phyloP scores from a whole-genome alignment of 305 asterid species.

The Fraxinus velutina region DNA sequence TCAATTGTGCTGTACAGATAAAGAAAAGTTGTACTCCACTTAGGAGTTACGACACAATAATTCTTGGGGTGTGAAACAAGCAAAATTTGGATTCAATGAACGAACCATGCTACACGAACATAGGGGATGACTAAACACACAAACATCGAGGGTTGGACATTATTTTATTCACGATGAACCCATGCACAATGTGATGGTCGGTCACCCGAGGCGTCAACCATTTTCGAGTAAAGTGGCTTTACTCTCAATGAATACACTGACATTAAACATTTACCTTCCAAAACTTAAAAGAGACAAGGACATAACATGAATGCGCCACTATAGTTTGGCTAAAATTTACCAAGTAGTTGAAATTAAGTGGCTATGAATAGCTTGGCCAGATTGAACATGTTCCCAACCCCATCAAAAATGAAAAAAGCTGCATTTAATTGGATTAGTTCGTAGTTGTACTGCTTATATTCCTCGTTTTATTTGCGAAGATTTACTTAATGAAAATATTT shows the following conservation, averaged over 20 bases:
- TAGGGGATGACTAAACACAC: too few relatives aligned
- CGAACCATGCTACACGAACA: too few relatives aligned
- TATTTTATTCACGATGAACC: too few relatives aligned
- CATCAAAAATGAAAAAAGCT: background rate
- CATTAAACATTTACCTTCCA: background rate
- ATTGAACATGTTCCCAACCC: background rate
- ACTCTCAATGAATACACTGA: background rate
- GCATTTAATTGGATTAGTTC: background rate
- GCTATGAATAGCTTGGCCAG: background rate
- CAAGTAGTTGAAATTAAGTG: background rate
- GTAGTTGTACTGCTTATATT: too few relatives aligned
- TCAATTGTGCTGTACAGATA: background rate
- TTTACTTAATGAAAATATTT: background rate
- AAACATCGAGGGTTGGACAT: too few relatives aligned
- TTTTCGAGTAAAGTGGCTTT: too few relatives aligned
- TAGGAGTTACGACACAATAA: constrained; percentile 4
- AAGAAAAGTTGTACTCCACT: background rate
- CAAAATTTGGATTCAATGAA: background rate
- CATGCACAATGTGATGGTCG: too few relatives aligned
- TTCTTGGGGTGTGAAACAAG: background rate
- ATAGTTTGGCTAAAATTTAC: background rate
- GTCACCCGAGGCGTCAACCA: too few relatives aligned
- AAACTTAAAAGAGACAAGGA: constrained; percentile 21
- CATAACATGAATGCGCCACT: constrained; percentile 26
- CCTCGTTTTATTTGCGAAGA: background rate